Evolutionary conservation across 495 filamentous ascomycete genomes (phyloP), one percentile per base, ranked within the genome.

Genomic region (Penicillium paxilli): DNA sequence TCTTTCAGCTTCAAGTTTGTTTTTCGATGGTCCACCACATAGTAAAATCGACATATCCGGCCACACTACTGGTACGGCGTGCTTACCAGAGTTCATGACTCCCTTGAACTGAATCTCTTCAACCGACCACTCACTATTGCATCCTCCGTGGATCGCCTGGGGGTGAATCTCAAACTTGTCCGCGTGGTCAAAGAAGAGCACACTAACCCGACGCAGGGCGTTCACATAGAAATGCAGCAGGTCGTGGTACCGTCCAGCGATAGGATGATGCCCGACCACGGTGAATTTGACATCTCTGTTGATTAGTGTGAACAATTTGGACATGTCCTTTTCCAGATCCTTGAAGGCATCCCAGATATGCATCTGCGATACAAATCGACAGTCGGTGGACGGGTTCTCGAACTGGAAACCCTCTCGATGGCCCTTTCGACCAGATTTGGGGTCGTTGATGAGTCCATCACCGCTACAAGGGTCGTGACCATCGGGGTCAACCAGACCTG

Each of bases 181-280:
- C 21, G 60, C 56, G 55, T 73, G 67, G 20, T 69, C 67, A 14
- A 55, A 28, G 41, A 68, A 71, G 21, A 64, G 35, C 30, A 69
- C 55, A 16, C 65, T 67, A 7, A 72, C 67, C 9, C 70, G 56
- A 20, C 70, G 62, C 17, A 74, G 32, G 5, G 69, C 70, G 33
- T 73, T 73, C 17, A 73, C 68, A 22, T 71, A 71, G 48, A 73
- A 71, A 54, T 73, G 68, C 44, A 73, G 45, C 47, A 73, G 52
- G 26, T 73, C 70, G 14, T 63, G 41, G 22, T 73, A 73, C 38
- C 53, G 63, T 1, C 70, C 70, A 9, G 70, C 70, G 21, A 69
- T 63, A 7, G 70, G 68, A 37, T 71, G 70, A 42, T 73, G 64
- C 20, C 68, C 70, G 16, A 73, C 60, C 3, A 73, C 68, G 7